A percentile compares a stretch with the other conserved stretches of the same genome.
These are phyloP conservation scores for Cercospora berteroae DNA, from an alignment of 2,329 filamentous ascomycete species.

Conservation along the genomic window DNA sequence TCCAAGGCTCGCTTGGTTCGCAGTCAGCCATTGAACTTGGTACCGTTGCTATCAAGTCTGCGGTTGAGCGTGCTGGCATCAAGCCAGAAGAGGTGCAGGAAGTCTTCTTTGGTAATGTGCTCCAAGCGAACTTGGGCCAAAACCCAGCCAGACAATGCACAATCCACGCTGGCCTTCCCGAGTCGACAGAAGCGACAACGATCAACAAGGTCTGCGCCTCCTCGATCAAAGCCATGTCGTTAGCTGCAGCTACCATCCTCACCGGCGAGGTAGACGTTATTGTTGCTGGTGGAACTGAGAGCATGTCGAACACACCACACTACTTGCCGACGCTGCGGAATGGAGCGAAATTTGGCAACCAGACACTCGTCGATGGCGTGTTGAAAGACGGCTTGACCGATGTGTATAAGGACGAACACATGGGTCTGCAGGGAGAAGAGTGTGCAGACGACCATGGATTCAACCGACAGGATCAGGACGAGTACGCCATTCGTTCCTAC, in stretches of 20 bases:
- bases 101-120: conserved; percentile 96
- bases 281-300: conserved; percentile 92
- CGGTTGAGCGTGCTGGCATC: conserved; percentile 82
- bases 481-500: conserved; percentile 93
- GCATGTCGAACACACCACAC: conserved; percentile 97
- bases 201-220: conserved; percentile 99
- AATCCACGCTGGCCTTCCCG: conserved; percentile 78
- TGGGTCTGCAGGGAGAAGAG: conserved; percentile 90
- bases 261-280: conserved; percentile 90
- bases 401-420: conserved; percentile 93
- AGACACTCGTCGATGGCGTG: conserved; percentile 83
- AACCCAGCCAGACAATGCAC: conserved; percentile 94
- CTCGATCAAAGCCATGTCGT: conserved; percentile 86
- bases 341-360: conserved; percentile 92
- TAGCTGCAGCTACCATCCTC: conserved; percentile 96
- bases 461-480: conserved; percentile 82
- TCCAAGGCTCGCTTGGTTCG: conserved; percentile 88
- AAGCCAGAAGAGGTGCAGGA: conserved; percentile 90
- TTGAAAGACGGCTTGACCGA: conserved; percentile 94
- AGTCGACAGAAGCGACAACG: conserved; percentile 80
- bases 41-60: conserved; percentile 77
- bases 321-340: conserved; percentile 85
- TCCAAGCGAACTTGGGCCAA: conserved; percentile 93
- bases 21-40: conserved; percentile 84
- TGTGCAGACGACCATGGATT: conserved; percentile 82